Percentiles rank a stretch among this genome's conserved stretches.
These are phyloP conservation scores for Vaccinium corymbosum DNA, from an alignment of 148 eudicot genomes.

Conservation along the genomic window DNA sequence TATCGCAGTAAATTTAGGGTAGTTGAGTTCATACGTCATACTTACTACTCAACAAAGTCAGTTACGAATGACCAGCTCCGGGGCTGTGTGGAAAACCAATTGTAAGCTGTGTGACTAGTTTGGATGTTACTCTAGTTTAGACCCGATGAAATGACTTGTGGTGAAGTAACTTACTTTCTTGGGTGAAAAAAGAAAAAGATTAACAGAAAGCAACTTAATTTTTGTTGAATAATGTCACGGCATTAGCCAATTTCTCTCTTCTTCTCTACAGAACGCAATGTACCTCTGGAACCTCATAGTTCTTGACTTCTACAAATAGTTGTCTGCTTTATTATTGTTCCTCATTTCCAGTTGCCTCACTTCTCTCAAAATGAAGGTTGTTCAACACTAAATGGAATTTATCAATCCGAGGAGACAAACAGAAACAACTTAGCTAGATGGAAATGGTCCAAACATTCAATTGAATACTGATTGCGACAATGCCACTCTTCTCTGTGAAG, in stretches of 20 bases:
- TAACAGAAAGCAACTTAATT: constrained; percentile 29
- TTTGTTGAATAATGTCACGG: constrained; percentile 69
- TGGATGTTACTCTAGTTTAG: background rate
- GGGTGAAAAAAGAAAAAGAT: background rate
- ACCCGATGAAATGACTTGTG: background rate
- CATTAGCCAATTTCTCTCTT: constrained; percentile 25
- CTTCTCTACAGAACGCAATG: background rate
- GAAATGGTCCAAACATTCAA: background rate
- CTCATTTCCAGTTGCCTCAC: background rate
- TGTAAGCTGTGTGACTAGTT: background rate
- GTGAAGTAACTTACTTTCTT: background rate
- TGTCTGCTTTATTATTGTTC: background rate
- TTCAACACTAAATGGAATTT: background rate
- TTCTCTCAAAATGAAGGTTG: background rate
- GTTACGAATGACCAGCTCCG: background rate
- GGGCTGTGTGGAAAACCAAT: background rate
- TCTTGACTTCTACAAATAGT: background rate
- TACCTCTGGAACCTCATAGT: background rate
- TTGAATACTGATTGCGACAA: background rate
- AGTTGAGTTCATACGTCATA: background rate
- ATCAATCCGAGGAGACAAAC: background rate
- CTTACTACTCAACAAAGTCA: background rate
- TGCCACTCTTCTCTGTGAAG: background rate
- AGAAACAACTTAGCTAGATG: background rate
- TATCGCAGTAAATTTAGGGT: background rate